phyloP scores from a whole-genome alignment of 2,329 filamentous ascomycete genomes.

The Trichoderma brevicompactum region DNA sequence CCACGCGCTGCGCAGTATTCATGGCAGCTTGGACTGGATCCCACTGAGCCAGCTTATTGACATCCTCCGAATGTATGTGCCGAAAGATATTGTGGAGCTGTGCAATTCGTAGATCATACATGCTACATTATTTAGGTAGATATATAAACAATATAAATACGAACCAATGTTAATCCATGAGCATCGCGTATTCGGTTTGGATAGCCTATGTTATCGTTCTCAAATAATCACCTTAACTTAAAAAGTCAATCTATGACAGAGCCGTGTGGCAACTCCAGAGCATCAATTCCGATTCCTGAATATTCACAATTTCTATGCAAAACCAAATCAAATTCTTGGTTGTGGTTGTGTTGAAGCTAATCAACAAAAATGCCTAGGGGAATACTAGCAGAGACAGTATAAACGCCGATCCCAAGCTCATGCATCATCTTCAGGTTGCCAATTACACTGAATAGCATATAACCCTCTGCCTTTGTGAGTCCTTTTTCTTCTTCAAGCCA shows the following conservation, averaged over 20 bases:
- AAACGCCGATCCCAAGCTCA: slow-evolving; percentile 12
- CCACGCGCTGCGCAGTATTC: slow-evolving; percentile 21
- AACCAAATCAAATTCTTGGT: background rate
- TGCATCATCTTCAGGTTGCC: slow-evolving; percentile 53
- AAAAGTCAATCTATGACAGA: too few species aligned
- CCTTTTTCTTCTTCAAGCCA: slow-evolving; percentile 54
- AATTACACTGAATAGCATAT: slow-evolving; percentile 57
- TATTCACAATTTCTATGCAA: background rate
- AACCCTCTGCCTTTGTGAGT: slow-evolving; percentile 52
- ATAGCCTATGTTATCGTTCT: too few species aligned
- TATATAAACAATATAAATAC: too few species aligned
- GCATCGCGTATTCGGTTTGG: too few species aligned
- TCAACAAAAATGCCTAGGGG: slow-evolving; percentile 14
- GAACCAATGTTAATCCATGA: too few species aligned
- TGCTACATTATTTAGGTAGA: background rate
- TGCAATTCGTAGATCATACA: slow-evolving; percentile 6
- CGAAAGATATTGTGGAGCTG: slow-evolving; percentile 17
- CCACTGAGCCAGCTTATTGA: slow-evolving; percentile 13
- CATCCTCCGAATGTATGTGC: slow-evolving; percentile 19
- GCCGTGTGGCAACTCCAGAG: too few species aligned
- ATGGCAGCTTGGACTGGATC: slow-evolving; percentile 14
- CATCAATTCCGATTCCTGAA: too few species aligned
- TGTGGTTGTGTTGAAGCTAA: background rate
- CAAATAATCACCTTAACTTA: too few species aligned
- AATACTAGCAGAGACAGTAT: slow-evolving; percentile 17